phyloP scores from a whole-genome alignment of 495 filamentous ascomycete species.

The Penicillium malachiteum region DNA sequence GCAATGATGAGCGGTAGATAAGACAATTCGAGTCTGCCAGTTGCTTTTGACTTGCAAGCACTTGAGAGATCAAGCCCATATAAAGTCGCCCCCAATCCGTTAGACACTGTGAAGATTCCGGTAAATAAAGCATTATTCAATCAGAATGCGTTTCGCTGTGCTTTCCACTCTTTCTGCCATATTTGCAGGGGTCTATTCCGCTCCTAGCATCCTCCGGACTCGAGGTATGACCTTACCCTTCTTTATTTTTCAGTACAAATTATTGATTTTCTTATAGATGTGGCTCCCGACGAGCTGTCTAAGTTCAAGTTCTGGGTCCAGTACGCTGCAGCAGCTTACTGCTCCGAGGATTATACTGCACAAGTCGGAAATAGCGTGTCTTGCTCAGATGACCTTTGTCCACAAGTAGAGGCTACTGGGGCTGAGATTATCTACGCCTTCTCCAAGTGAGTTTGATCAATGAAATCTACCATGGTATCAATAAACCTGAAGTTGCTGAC shows the following conservation, averaged over 20 bases:
- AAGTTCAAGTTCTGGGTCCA: conserved; percentile 64
- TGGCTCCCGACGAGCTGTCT: conserved; percentile 36
- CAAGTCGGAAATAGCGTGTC: conserved; percentile 46
- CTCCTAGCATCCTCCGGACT: conserved; percentile 11
- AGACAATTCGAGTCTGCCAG: too few species aligned
- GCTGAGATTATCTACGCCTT: conserved; percentile 56
- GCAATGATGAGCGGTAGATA: too few species aligned
- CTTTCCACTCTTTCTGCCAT: conserved; percentile 13
- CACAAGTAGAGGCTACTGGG: conserved; percentile 50
- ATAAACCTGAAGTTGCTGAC: conserved; percentile 6
- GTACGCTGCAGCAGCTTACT: conserved; percentile 66
- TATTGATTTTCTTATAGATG: conserved; percentile 17
- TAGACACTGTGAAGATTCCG: too few species aligned
- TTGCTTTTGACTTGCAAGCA: too few species aligned
- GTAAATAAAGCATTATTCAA: not conserved
- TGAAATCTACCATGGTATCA: not conserved
- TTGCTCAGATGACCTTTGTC: conserved; percentile 57
- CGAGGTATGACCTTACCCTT: conserved; percentile 15
- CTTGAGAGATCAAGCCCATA: too few species aligned
- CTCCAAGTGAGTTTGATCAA: conserved; percentile 49
- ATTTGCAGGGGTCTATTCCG: conserved; percentile 12
- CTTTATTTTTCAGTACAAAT: not conserved
- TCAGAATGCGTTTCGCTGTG: conserved; percentile 2
- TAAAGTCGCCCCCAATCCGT: too few species aligned
- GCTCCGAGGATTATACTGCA: conserved; percentile 48